Evolutionary conservation across 192 early-diverging fungal species (phyloP).

Genomic region (Spinellus fusiger): DNA sequence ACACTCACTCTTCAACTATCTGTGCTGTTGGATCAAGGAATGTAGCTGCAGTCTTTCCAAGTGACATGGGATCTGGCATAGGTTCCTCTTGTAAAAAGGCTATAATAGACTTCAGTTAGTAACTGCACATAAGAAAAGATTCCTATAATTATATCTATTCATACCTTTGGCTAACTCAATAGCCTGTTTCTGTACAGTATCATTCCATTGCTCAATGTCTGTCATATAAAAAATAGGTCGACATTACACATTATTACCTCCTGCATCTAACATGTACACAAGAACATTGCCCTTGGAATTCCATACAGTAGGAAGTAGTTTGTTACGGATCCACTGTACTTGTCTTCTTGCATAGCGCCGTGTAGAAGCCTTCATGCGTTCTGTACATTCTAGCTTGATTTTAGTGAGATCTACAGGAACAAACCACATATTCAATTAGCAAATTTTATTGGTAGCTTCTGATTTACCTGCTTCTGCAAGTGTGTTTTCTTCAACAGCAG

Average conservation of each 20-base stretch:
- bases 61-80: constrained; percentile 25
- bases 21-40: constrained; percentile 26
- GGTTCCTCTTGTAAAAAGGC: constrained; percentile 34
- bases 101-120: no score
- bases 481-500: constrained; percentile 26
- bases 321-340: constrained; percentile 78
- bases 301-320: constrained; percentile 48
- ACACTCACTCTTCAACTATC: constrained; percentile 36
- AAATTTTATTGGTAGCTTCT: not conserved
- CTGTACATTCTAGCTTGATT: constrained; percentile 52
- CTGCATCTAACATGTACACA: constrained; percentile 69
- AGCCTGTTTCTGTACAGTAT: constrained; percentile 47
- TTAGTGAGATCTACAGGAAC: not conserved
- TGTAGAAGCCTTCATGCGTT: constrained; percentile 84
- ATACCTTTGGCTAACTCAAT: constrained; percentile 49
- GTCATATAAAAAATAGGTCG: not conserved
- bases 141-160: not conserved
- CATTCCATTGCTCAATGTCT: constrained; percentile 51
- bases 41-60: constrained; percentile 32
- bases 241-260: constrained; percentile 31
- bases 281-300: constrained; percentile 30
- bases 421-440: no score
- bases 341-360: constrained; percentile 83
- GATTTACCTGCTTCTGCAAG: constrained; percentile 13
- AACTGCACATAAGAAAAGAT: no score